Evolutionary conservation across 257 asterid genomes (phyloP), one percentile per base, ranked within the genome.

Genomic region (Solanum neorickii): DNA sequence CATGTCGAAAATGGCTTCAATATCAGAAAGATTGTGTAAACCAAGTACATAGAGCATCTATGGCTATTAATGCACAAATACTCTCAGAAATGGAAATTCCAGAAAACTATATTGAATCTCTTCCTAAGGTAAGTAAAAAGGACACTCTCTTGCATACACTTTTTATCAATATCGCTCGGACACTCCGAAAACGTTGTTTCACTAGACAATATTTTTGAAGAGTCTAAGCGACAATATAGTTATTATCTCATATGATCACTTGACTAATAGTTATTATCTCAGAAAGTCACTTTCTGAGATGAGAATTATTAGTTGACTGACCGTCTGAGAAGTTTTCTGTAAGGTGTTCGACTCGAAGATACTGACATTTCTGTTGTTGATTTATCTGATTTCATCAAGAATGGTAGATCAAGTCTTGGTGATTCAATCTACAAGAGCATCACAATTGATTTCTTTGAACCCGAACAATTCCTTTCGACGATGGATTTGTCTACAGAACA

Each of bases 41-140:
- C 83, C 99, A 96, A 92, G 98, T 96, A 3, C 86, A 93, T 56
- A 96, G 95, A 90, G 98, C 98, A 82, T 93, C 99, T 80, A 93
- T 96, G 98, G 98, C 95, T 12, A 96, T 94, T 65, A 96, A 96
- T 84, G 97, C 99, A 89, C 98, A 96, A 86, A 87, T 92, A 65
- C 92, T 96, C 16, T 70, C 97, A 39, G 99, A 96, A 84, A 96
- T 96, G 98, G 98, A 94, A 88, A 92, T 95, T 84, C 99, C 98
- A 3, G 98, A 96, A 27, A 92, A 88, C 94, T 96, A 96, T 92
- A 94, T 95, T 52, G 99, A 96, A 84, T 90, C 96, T 35, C 97
- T 96, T 16, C 99, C 99, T 3, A 96, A 94, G 98, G 98, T 94
- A 42, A 74, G 39, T 46, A 7, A 83, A 4, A n/a, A 72, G 41